Percentiles rank a stretch among this genome's conserved stretches.
These are phyloP conservation scores for Pontederia crassipes DNA, from an alignment of 176 grass and related monocot species.

Conservation along the genomic window DNA sequence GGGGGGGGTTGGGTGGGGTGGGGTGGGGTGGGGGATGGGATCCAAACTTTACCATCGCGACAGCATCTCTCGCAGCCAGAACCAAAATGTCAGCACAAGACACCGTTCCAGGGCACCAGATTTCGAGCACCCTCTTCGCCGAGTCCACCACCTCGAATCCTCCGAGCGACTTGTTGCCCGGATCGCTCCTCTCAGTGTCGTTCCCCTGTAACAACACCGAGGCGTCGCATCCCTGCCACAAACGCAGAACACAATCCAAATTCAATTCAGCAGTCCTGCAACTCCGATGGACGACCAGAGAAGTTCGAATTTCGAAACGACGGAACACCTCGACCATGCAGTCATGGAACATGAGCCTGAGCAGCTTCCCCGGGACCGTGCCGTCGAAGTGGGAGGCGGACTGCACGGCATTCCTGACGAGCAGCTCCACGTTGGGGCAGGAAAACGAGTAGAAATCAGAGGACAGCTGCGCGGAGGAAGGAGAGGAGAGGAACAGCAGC, in stretches of 20 bases:
- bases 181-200: constrained; percentile 70
- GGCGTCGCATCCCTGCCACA: constrained; percentile 67
- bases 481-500: constrained; percentile 13
- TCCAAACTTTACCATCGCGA: constrained; percentile 50
- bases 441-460: constrained; percentile 56
- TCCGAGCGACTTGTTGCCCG: constrained; percentile 71
- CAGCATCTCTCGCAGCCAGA: constrained; percentile 74
- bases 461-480: constrained; percentile 34
- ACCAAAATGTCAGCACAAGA: constrained; percentile 89
- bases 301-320: neutral
- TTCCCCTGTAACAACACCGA: constrained; percentile 74
- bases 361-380: constrained; percentile 67
- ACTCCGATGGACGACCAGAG: neutral
- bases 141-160: constrained; percentile 78
- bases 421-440: constrained; percentile 64
- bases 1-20: no score
- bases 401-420: constrained; percentile 51
- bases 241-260: neutral
- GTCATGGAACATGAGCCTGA: constrained; percentile 87
- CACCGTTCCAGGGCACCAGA: constrained; percentile 62
- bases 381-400: constrained; percentile 41
- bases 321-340: constrained; percentile 77
- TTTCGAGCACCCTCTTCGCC: constrained; percentile 70
- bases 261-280: neutral
- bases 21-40: neutral